phyloP scores from a whole-genome alignment of 2,329 filamentous ascomycete species.

The Plenodomus lindquistii region DNA sequence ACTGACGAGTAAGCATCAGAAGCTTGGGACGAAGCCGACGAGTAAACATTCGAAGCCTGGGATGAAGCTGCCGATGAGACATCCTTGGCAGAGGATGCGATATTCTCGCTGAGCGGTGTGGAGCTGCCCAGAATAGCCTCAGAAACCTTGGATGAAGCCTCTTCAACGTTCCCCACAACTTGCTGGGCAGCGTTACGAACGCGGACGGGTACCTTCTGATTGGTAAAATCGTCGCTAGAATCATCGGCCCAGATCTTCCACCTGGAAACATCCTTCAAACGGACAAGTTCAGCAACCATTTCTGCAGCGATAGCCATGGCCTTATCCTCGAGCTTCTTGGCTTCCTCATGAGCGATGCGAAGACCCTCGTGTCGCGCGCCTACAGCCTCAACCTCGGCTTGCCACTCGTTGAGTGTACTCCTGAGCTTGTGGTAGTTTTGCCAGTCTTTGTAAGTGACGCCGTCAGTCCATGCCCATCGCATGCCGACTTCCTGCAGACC shows the following conservation, averaged over 20 bases:
- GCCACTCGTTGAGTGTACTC: conserved; percentile 81
- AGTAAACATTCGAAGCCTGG: conserved; percentile 31
- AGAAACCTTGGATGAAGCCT: conserved; percentile 43
- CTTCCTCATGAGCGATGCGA: conserved; percentile 67
- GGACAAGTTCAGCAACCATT: conserved; percentile 76
- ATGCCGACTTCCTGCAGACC: conserved; percentile 91
- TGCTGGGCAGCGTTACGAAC: conserved; percentile 52
- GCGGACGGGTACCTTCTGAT: conserved; percentile 63
- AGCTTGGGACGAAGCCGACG: too few species aligned
- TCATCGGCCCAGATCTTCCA: conserved; percentile 83
- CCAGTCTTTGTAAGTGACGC: conserved; percentile 97
- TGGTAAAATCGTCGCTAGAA: conserved; percentile 76
- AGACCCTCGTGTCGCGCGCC: conserved; percentile 75
- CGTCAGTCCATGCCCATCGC: conserved; percentile 93
- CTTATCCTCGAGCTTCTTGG: conserved; percentile 71
- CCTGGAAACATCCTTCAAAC: conserved; percentile 79
- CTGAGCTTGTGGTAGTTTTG: conserved; percentile 89
- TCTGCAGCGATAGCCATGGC: conserved; percentile 80
- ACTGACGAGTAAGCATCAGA: too few species aligned
- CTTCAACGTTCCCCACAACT: conserved; percentile 45
- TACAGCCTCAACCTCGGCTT: conserved; percentile 75
- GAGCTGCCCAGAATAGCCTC: conserved; percentile 41
- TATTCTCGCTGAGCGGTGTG: conserved; percentile 36
- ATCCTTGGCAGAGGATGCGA: conserved; percentile 44
- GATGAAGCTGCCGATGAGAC: conserved; percentile 39